These are phyloP conservation scores for grape (Vitis vinifera) DNA, from an alignment of 164 flowering plant species.

Conservation along the genomic window DNA sequence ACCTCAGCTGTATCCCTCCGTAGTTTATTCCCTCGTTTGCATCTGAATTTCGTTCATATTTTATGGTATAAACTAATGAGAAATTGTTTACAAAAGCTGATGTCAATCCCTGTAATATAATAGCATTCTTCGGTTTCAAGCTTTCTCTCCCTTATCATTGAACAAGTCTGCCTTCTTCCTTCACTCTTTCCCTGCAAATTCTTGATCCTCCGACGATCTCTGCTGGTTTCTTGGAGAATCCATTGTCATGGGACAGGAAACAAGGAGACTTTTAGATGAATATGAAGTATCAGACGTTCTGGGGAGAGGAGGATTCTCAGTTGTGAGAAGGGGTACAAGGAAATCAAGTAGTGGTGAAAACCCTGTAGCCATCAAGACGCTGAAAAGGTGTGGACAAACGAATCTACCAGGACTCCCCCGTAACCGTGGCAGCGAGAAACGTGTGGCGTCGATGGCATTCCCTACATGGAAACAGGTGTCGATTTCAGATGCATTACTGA, in stretches of 20 bases:
- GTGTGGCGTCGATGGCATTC: constrained; percentile 15
- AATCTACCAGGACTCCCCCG: constrained; percentile 15
- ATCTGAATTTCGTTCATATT: not conserved
- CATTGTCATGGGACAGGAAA: constrained; percentile 44
- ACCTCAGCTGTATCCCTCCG: constrained; percentile 2
- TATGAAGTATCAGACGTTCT: constrained; percentile 52
- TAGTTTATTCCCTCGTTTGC: constrained; percentile 11
- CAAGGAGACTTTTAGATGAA: constrained; percentile 50
- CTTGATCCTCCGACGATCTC: not conserved
- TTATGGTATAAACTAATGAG: constrained; percentile 12
- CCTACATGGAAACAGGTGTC: constrained; percentile 45
- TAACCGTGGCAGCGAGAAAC: constrained; percentile 12
- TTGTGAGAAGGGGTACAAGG: constrained; percentile 53
- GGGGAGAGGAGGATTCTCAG: constrained; percentile 77
- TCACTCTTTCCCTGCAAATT: not conserved
- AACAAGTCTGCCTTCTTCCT: not conserved
- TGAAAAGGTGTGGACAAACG: constrained; percentile 41
- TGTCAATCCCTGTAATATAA: constrained; percentile 11
- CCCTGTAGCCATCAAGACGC: constrained; percentile 71
- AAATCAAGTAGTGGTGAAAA: constrained; percentile 22
- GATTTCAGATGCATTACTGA: constrained; percentile 64
- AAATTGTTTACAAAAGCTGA: constrained; percentile 7
- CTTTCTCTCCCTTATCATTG: constrained; percentile 5
- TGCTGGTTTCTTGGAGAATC: not conserved
- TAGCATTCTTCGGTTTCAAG: not conserved